Percentiles rank a stretch among this genome's conserved stretches.
phyloP scores from a whole-genome alignment of 495 filamentous ascomycete species.

The Hyaloscypha bicolor region DNA sequence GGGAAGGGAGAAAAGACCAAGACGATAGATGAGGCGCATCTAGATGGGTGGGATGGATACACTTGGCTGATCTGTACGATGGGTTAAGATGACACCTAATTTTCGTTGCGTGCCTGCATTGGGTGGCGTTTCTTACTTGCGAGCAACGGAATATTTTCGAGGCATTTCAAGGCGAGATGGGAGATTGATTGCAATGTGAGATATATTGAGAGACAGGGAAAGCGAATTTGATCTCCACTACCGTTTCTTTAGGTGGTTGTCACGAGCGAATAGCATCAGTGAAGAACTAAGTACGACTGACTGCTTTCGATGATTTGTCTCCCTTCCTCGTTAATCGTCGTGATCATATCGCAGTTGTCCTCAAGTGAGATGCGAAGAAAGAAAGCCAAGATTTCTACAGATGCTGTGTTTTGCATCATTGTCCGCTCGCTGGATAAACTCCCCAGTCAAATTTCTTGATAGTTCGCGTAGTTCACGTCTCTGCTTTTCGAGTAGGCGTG shows the following conservation, averaged over 20 bases:
- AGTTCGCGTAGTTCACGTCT: no score
- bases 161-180: slow-evolving; percentile 16
- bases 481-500: no score
- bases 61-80: slow-evolving; percentile 20
- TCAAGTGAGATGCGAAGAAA: no score
- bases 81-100: slow-evolving; percentile 10
- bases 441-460: no score
- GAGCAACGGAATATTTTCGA: neutral
- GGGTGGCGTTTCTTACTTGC: slow-evolving; percentile 13
- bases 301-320: no score
- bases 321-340: no score
- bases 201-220: no score
- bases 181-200: neutral
- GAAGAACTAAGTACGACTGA: neutral
- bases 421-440: no score
- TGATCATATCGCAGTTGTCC: no score
- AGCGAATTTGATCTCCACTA: neutral
- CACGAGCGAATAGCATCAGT: neutral
- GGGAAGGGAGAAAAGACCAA: slow-evolving; percentile 35
- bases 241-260: neutral
- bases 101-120: slow-evolving; percentile 15
- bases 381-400: no score
- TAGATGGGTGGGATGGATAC: neutral
- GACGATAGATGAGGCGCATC: slow-evolving; percentile 16
- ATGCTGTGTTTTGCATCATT: no score